phyloP scores from a whole-genome alignment of 2,329 filamentous ascomycete species.

The Xylaria sp. region DNA sequence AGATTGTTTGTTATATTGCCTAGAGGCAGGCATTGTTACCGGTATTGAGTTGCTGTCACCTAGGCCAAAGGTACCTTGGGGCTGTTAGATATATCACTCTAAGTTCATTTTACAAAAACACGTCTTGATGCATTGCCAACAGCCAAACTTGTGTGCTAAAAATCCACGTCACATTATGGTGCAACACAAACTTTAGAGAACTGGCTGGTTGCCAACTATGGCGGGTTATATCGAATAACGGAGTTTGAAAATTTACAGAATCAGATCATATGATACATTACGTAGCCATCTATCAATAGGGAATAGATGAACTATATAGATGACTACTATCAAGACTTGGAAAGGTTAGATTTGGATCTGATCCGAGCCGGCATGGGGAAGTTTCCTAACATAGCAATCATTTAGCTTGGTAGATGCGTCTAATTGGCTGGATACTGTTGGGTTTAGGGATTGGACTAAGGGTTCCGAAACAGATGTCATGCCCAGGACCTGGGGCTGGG shows the following conservation, averaged over 20 bases:
- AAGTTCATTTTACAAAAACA: neutral
- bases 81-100: neutral
- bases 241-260: neutral
- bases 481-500: slow-evolving; percentile 2
- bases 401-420: slow-evolving; percentile 1
- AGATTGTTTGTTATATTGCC: neutral
- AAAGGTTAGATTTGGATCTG: neutral
- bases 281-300: neutral
- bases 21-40: too few relatives aligned
- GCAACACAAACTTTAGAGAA: neutral
- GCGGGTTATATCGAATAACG: neutral
- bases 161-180: neutral
- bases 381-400: slow-evolving; percentile 36
- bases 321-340: neutral
- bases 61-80: neutral
- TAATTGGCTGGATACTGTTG: slow-evolving; percentile 26
- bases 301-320: neutral
- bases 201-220: neutral
- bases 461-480: slow-evolving; percentile 29
- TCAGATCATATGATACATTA: neutral
- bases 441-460: slow-evolving; percentile 19
- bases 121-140: neutral
- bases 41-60: neutral
- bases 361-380: neutral
- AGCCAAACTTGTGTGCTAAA: neutral